phyloP scores from a whole-genome alignment of 1,284 basidiomycete species.

The Neotropicomus parvogracilis region DNA sequence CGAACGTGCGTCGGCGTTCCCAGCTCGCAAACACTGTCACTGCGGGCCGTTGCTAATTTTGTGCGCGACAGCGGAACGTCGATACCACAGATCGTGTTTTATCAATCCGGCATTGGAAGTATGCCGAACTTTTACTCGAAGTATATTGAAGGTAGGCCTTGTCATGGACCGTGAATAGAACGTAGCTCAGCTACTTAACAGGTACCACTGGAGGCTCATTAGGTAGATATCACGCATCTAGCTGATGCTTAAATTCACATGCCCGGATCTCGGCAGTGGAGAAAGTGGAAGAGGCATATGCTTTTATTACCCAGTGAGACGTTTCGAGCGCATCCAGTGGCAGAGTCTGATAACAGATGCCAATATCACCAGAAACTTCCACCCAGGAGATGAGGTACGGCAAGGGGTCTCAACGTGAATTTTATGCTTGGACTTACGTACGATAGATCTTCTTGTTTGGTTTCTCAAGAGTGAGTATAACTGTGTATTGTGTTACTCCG shows the following conservation, averaged over 20 bases:
- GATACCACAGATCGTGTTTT: slow-evolving; percentile 64
- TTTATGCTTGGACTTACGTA: slow-evolving; percentile 7
- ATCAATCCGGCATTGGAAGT: slow-evolving; percentile 68
- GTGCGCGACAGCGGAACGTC: slow-evolving; percentile 35
- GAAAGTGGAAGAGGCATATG: slow-evolving; percentile 71
- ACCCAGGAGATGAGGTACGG: slow-evolving; percentile 62
- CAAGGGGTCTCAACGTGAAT: background rate
- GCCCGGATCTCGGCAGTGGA: slow-evolving; percentile 39
- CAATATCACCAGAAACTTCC: slow-evolving; percentile 50
- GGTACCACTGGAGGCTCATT: slow-evolving; percentile 57
- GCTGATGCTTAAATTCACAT: slow-evolving; percentile 6
- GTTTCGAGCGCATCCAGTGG: background rate
- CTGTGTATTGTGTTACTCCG: background rate
- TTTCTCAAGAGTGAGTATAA: slow-evolving; percentile 56
- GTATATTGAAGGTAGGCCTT: slow-evolving; percentile 32
- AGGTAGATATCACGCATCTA: slow-evolving; percentile 35
- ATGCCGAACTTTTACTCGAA: slow-evolving; percentile 34
- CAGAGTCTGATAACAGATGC: slow-evolving; percentile 5
- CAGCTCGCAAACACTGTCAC: background rate
- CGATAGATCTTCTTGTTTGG: slow-evolving; percentile 67
- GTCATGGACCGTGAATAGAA: background rate
- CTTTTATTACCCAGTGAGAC: slow-evolving; percentile 66
- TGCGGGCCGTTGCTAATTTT: background rate
- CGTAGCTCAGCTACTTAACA: slow-evolving; percentile 25
- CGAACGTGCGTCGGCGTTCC: slow-evolving; percentile 38